Conservation (phyloP, 1,284 basidiomycete species). For the Cutaneotrichosporon cavernicola region DNA sequence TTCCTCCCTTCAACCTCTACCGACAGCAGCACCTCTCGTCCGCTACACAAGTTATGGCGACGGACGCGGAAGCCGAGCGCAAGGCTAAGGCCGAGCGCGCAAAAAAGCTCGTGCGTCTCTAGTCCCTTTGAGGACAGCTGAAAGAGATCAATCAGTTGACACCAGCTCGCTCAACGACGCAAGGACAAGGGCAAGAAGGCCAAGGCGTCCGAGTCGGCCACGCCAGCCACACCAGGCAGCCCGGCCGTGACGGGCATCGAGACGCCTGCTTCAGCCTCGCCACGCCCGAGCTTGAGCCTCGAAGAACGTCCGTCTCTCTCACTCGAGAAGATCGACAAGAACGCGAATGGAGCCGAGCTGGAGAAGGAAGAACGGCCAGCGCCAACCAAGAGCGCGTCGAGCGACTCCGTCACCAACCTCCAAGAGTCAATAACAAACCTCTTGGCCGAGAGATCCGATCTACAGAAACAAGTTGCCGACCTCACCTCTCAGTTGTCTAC, state of each 20-base stretch:
- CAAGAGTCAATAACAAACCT: constrained; percentile 45
- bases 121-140: not conserved
- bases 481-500: constrained; percentile 28
- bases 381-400: not conserved
- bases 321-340: constrained; percentile 9
- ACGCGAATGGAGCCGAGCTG: constrained; percentile 9
- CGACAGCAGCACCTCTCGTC: not conserved
- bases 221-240: constrained; percentile 14
- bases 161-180: constrained; percentile 34
- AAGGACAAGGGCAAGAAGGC: constrained; percentile 37
- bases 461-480: constrained; percentile 35
- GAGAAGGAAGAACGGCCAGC: not conserved
- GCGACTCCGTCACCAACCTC: constrained; percentile 24
- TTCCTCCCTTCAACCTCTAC: not conserved
- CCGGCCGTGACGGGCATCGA: constrained; percentile 14
- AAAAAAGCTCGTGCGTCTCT: constrained; percentile 42
- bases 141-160: not conserved
- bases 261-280: constrained; percentile 22
- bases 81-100: constrained; percentile 51
- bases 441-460: constrained; percentile 43
- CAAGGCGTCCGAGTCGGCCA: constrained; percentile 12
- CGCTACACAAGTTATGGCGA: not conserved
- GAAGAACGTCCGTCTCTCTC: constrained; percentile 18
- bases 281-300: constrained; percentile 36
- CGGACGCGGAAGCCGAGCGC: constrained; percentile 35